A percentile compares a stretch with the other conserved stretches of the same genome.
Conservation (phyloP, 345 rosid species). For the Lumnitzera racemosa region DNA sequence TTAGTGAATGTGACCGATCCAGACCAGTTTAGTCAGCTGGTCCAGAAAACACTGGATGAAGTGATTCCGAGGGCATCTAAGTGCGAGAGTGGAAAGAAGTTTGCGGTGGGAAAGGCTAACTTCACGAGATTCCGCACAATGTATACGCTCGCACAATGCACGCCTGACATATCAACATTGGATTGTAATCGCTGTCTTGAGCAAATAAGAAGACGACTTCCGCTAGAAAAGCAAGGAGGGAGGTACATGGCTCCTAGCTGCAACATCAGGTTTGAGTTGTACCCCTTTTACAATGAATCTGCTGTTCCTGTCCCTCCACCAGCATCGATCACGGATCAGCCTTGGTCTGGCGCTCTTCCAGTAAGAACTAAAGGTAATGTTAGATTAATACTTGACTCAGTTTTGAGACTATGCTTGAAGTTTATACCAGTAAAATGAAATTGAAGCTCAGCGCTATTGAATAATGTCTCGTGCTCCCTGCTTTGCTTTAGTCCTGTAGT, state of each 20-base stretch:
- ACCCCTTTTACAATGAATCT: too few relatives aligned
- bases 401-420: too few relatives aligned
- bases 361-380: conserved; percentile 1
- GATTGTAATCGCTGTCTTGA: conserved; percentile 34
- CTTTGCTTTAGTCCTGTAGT: too few relatives aligned
- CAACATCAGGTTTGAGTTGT: conserved; percentile 27
- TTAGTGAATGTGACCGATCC: background rate
- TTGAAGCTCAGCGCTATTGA: too few relatives aligned
- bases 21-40: conserved; percentile 8
- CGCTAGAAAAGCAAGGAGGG: conserved; percentile 19
- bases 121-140: conserved; percentile 15
- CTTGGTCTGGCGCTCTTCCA: background rate
- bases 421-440: too few relatives aligned
- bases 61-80: conserved; percentile 8
- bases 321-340: conserved; percentile 5
- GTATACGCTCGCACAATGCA: conserved; percentile 47
- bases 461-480: too few relatives aligned
- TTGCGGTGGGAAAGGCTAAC: conserved; percentile 14
- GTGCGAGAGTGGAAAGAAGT: conserved; percentile 22
- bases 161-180: conserved; percentile 26
- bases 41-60: conserved; percentile 1
- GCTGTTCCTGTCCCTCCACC: conserved; percentile 2
- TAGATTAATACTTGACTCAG: background rate
- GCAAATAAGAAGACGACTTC: conserved; percentile 9
- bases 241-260: conserved; percentile 32